Evolutionary conservation across 371 early-diverging fungal genomes (phyloP).

Genomic region (Syncephalastrum monosporum): DNA sequence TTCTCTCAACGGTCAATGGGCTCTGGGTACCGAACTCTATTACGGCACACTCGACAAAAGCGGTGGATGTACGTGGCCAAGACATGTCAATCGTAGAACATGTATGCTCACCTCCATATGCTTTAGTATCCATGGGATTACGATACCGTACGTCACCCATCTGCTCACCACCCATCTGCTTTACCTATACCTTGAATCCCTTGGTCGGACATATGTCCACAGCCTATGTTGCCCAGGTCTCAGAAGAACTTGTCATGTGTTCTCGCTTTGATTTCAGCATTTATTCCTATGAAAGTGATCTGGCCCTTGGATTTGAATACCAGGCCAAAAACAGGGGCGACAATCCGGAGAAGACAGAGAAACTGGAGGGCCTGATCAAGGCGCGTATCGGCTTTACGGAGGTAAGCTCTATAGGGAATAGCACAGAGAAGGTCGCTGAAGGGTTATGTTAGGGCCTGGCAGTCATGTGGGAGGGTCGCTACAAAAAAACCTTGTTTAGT

Average conservation of each 20-base stretch:
- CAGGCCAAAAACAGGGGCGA: constrained; percentile 24
- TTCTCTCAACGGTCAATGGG: constrained; percentile 60
- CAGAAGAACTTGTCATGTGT: constrained; percentile 66
- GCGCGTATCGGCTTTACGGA: constrained; percentile 50
- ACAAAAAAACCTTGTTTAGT: constrained; percentile 59
- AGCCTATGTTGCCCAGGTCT: constrained; percentile 79
- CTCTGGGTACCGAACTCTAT: constrained; percentile 79
- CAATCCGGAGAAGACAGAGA: constrained; percentile 24
- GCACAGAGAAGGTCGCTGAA: too few relatives aligned
- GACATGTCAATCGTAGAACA: background rate
- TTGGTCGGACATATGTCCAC: constrained; percentile 86
- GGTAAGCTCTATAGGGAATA: constrained; percentile 14
- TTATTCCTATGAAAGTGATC: constrained; percentile 85
- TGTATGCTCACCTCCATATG: background rate
- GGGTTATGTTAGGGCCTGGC: constrained; percentile 44
- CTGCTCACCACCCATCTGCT: constrained; percentile 49
- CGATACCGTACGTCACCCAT: constrained; percentile 69
- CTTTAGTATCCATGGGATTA: constrained; percentile 66
- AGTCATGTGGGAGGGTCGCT: constrained; percentile 69
- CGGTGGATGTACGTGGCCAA: constrained; percentile 74
- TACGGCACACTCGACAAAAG: constrained; percentile 82
- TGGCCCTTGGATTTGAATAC: constrained; percentile 81
- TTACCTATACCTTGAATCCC: constrained; percentile 82
- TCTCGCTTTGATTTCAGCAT: constrained; percentile 87
- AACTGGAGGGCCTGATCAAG: constrained; percentile 64